A percentile compares a stretch with the other conserved stretches of the same genome.
These are phyloP conservation scores for Ceratocystis ficicola DNA, from an alignment of 2,329 filamentous ascomycete genomes.

Conservation along the genomic window DNA sequence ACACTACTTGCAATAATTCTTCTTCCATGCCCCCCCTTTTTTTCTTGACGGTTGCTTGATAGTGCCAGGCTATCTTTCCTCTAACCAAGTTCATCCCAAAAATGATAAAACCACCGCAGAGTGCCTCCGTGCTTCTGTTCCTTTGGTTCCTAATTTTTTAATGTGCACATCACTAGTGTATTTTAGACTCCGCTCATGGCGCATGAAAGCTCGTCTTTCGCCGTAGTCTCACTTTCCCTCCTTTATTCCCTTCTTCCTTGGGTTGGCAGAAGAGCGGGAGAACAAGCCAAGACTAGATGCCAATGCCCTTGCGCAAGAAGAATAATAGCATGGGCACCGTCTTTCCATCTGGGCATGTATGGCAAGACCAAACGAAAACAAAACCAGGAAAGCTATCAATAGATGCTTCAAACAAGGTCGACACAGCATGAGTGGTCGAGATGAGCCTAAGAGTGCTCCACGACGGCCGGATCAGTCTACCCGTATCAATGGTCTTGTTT, in stretches of 20 bases:
- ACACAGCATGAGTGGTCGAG: neutral
- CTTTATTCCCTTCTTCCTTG: neutral
- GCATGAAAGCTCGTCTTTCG: neutral
- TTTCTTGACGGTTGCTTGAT: neutral
- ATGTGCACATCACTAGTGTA: neutral
- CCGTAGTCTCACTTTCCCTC: neutral
- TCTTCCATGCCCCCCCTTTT: neutral
- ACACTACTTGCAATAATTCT: neutral
- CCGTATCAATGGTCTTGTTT: too few relatives aligned
- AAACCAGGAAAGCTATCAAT: too few relatives aligned
- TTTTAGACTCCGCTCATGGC: neutral
- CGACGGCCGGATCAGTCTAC: too few relatives aligned
- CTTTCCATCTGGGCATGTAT: too few relatives aligned
- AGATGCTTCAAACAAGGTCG: too few relatives aligned
- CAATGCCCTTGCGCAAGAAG: neutral
- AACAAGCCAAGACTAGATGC: conserved; percentile 1
- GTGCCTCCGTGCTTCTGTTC: neutral
- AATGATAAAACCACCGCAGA: neutral
- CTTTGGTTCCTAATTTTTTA: neutral
- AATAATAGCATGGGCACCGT: neutral
- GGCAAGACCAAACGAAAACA: too few relatives aligned
- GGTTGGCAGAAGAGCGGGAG: conserved; percentile 5
- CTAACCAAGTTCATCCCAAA: conserved; percentile 7
- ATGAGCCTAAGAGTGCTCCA: too few relatives aligned
- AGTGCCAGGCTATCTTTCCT: too few relatives aligned